These are phyloP conservation scores for Lithohypha guttulata DNA, from an alignment of 2,329 filamentous ascomycete genomes.

Conservation along the genomic window DNA sequence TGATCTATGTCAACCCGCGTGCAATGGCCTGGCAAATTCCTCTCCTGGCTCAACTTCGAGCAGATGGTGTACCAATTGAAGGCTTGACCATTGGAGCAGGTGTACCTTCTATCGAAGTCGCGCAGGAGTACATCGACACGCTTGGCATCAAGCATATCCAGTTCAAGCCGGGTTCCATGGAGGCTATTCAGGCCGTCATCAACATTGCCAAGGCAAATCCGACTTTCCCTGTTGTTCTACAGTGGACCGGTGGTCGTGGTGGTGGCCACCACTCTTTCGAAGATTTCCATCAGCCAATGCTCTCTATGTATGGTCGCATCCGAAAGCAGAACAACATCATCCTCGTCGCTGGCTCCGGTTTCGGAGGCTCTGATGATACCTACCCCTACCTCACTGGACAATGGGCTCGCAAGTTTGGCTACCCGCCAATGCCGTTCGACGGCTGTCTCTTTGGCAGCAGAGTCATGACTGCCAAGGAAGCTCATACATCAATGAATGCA, in stretches of 20 bases:
- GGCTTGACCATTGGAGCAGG: constrained; percentile 87
- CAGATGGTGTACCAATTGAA: constrained; percentile 82
- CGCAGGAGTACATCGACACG: constrained; percentile 87
- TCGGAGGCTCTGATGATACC: constrained; percentile 79
- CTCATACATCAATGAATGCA: constrained; percentile 73
- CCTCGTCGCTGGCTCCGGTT: constrained; percentile 80
- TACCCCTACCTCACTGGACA: constrained; percentile 84
- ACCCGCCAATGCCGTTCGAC: constrained; percentile 89
- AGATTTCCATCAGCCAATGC: constrained; percentile 85
- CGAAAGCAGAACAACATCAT: constrained; percentile 78
- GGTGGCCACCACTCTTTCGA: constrained; percentile 92
- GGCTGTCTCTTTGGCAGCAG: constrained; percentile 83
- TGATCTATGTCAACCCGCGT: constrained; percentile 82
- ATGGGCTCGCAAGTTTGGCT: constrained; percentile 80
- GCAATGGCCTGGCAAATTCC: constrained; percentile 92
- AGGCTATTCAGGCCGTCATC: constrained; percentile 79
- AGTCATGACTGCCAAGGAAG: constrained; percentile 91
- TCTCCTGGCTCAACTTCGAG: constrained; percentile 64
- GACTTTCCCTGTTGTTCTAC: constrained; percentile 79
- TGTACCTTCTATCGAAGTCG: constrained; percentile 86
- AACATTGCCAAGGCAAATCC: constrained; percentile 93
- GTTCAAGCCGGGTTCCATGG: constrained; percentile 85
- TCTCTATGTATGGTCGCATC: constrained; percentile 84
- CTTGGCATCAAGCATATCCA: constrained; percentile 84
- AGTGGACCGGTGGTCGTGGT: constrained; percentile 91